phyloP scores from a whole-genome alignment of 306 rosid species.

The Begonia masoniana region DNA sequence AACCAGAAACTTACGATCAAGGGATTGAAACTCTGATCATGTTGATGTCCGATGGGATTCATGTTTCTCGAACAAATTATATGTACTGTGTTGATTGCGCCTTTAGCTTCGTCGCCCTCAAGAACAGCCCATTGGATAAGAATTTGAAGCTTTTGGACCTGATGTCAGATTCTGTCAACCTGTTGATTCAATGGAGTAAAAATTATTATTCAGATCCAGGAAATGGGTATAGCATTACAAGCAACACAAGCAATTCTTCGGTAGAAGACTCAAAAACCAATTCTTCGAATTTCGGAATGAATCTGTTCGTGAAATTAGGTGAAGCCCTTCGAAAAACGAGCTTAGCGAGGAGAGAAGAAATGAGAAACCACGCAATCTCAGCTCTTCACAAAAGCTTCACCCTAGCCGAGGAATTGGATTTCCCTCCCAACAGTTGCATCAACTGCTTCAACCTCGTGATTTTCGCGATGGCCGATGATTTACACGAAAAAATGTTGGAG shows the following conservation, averaged over 20 bases:
- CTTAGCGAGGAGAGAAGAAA: slow-evolving; percentile 73
- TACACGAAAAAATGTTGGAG: slow-evolving; percentile 86
- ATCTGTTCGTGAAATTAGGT: slow-evolving; percentile 62
- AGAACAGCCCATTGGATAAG: slow-evolving; percentile 71
- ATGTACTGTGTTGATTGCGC: slow-evolving; percentile 62
- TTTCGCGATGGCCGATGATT: slow-evolving; percentile 83
- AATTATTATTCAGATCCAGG: slow-evolving; percentile 39
- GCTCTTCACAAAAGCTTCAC: slow-evolving; percentile 52
- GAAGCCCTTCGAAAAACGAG: slow-evolving; percentile 65
- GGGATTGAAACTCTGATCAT: slow-evolving; percentile 56
- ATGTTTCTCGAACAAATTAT: slow-evolving; percentile 40
- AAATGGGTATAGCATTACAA: slow-evolving; percentile 23
- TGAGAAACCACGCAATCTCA: slow-evolving; percentile 66
- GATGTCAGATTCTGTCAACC: slow-evolving; percentile 44
- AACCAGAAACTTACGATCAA: slow-evolving; percentile 54
- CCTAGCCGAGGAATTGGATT: slow-evolving; percentile 57
- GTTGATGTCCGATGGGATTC: slow-evolving; percentile 42
- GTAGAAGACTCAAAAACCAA: slow-evolving; percentile 23
- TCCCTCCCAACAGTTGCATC: slow-evolving; percentile 37
- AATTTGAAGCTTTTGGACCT: slow-evolving; percentile 57
- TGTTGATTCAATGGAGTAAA: slow-evolving; percentile 59
- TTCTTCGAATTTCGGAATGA: slow-evolving; percentile 37
- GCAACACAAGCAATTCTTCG: slow-evolving; percentile 51
- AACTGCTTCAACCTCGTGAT: slow-evolving; percentile 61
- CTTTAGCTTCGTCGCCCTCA: slow-evolving; percentile 58